Evolutionary conservation across 257 asterid species (phyloP).

Genomic region (Solanum appendiculatum): DNA sequence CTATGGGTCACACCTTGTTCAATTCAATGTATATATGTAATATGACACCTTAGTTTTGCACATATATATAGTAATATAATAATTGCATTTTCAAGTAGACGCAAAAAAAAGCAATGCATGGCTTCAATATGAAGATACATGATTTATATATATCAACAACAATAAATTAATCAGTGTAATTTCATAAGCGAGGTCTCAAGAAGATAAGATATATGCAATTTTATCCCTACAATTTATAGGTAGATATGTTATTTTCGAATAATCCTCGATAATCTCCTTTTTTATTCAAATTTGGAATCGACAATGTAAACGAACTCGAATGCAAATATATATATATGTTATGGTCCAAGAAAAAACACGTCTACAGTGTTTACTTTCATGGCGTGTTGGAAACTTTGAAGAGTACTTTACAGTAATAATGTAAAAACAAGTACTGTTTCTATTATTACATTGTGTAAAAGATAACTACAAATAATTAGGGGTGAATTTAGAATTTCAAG

Average conservation of each 20-base stretch:
- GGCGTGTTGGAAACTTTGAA: background rate
- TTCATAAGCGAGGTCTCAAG: rapidly evolving
- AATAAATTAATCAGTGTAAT: background rate
- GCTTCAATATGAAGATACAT: background rate
- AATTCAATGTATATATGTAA: background rate
- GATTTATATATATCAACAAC: background rate
- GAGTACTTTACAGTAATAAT: background rate
- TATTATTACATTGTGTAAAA: background rate
- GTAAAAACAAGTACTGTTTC: background rate
- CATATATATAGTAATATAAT: background rate
- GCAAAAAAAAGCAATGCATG: background rate
- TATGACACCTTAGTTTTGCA: background rate
- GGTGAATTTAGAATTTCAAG: background rate
- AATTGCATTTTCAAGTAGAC: background rate
- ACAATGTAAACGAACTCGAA: background rate
- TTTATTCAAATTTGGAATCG: background rate
- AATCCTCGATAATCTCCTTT: rapidly evolving
- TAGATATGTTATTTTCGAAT: background rate
- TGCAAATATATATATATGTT: background rate
- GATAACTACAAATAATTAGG: background rate
- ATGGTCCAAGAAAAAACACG: background rate
- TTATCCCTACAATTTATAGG: background rate
- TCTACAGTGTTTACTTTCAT: background rate
- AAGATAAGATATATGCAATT: background rate
- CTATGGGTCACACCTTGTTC: background rate